phyloP scores from a whole-genome alignment of 164 flowering plant species.

The Amborella trichopoda region DNA sequence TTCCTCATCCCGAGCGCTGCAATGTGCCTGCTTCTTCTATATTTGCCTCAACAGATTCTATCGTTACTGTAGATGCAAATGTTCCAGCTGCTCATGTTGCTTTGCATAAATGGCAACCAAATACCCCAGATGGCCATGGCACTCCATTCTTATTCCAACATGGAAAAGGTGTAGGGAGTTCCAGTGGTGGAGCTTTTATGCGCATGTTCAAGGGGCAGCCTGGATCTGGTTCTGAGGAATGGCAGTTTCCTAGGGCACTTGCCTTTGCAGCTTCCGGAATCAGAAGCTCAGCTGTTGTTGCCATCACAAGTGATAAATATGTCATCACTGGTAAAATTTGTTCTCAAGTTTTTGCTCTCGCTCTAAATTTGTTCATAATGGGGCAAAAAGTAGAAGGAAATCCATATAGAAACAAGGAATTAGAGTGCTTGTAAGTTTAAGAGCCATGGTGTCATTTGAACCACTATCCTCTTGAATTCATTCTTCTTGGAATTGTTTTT shows the following conservation, averaged over 20 bases:
- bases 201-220: constrained; percentile 81
- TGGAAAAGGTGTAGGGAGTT: constrained; percentile 48
- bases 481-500: no score
- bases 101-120: constrained; percentile 96
- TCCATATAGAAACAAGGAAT: no score
- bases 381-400: no score
- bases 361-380: no score
- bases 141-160: constrained; percentile 90
- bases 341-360: no score
- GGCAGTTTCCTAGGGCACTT: constrained; percentile 80
- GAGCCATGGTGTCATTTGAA: background rate
- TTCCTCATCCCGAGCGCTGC: constrained; percentile 84
- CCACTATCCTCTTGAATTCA: no score
- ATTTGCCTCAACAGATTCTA: constrained; percentile 68
- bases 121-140: constrained; percentile 96
- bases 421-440: background rate
- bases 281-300: constrained; percentile 65
- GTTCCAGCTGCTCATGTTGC: constrained; percentile 95
- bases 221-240: constrained; percentile 51
- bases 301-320: constrained; percentile 76
- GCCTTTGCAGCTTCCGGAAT: constrained; percentile 82
- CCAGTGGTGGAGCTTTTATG: constrained; percentile 67
- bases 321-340: constrained; percentile 75
- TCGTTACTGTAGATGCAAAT: constrained; percentile 66
- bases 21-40: constrained; percentile 92